Percentiles rank a stretch among this genome's conserved stretches.
These are phyloP conservation scores for Mucor lusitanicus DNA, from an alignment of 371 early-diverging fungal species.

Conservation along the genomic window DNA sequence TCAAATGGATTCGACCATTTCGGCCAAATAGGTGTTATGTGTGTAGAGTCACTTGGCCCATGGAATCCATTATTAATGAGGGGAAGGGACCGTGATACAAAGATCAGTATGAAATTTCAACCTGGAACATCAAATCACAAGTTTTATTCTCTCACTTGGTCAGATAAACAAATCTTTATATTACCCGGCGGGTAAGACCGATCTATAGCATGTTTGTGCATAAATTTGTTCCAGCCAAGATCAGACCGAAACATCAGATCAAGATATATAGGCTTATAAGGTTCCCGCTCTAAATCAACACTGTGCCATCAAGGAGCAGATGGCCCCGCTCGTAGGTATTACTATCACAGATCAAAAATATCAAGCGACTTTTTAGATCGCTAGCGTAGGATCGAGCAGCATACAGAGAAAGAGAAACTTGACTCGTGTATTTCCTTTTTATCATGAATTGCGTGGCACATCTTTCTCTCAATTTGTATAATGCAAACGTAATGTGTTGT, in stretches of 20 bases:
- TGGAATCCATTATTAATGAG: not conserved
- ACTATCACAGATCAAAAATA: not conserved
- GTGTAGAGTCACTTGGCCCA: not conserved
- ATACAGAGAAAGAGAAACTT: not conserved
- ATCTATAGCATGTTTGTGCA: not conserved
- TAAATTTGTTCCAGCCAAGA: not conserved
- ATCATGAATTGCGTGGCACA: not conserved
- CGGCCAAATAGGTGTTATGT: not conserved
- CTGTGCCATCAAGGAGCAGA: not conserved
- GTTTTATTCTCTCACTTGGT: not conserved
- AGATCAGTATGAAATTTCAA: not conserved
- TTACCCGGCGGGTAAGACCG: constrained; percentile 1
- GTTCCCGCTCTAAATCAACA: not conserved
- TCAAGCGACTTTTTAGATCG: not conserved
- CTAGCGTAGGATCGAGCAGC: not conserved
- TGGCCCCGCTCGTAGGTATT: not conserved
- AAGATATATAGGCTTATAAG: not conserved
- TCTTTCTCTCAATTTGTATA: not conserved
- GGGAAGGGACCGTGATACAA: not conserved
- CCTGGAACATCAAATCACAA: not conserved
- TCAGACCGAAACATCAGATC: not conserved
- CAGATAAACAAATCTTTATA: not conserved
- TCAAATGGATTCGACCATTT: not conserved
- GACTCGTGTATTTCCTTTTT: constrained; percentile 6
- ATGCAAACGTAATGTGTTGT: constrained; percentile 10